Percentiles rank a stretch among this genome's conserved stretches.
Conservation (phyloP, 345 rosid species). For the Streptanthus diversifolius region DNA sequence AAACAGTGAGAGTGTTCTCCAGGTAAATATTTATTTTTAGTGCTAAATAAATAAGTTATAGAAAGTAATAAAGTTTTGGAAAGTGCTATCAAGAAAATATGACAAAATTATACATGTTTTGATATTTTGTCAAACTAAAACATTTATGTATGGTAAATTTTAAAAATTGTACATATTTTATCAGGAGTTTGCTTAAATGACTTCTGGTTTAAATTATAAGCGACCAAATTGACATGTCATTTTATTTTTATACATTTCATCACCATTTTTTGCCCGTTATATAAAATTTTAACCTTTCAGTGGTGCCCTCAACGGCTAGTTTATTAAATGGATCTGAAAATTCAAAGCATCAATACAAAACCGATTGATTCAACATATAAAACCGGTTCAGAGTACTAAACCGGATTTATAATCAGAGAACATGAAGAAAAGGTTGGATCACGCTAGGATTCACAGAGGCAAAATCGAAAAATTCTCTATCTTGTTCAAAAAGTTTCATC, state of each 20-base stretch:
- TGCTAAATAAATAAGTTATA: not conserved
- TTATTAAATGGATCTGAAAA: not conserved
- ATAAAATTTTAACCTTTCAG: not conserved
- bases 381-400: slow-evolving; percentile 7
- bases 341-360: not conserved
- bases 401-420: slow-evolving; percentile 11
- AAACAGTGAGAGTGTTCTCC: not conserved
- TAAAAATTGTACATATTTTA: no score
- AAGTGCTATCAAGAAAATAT: not conserved
- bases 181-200: not conserved
- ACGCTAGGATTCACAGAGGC: slow-evolving; percentile 31
- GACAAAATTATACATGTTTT: not conserved
- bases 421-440: slow-evolving; percentile 29
- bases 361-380: not conserved
- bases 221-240: not conserved
- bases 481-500: slow-evolving; percentile 34
- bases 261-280: not conserved
- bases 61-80: not conserved
- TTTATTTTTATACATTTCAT: not conserved
- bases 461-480: slow-evolving; percentile 15
- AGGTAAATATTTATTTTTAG: not conserved
- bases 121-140: not conserved
- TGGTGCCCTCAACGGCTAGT: slow-evolving; percentile 23
- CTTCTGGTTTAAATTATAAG: not conserved
- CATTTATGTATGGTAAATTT: not conserved